Evolutionary conservation across 257 asterid species (phyloP).

Genomic region (Forsythia viridissima): DNA sequence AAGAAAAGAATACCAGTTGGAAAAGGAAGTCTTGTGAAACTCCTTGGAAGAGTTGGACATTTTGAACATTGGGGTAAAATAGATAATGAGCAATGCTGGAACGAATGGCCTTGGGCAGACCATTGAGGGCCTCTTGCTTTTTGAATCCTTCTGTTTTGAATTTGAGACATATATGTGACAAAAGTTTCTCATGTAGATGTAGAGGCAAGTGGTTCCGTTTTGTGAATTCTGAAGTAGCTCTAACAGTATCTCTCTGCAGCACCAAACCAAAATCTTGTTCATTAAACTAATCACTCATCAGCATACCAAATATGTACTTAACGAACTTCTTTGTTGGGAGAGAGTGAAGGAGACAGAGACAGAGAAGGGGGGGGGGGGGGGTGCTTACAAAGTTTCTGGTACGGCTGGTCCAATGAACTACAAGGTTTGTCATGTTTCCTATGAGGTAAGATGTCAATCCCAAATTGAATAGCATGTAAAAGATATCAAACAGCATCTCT

Average conservation of each 20-base stretch:
- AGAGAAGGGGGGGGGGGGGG: conserved; percentile 12
- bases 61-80: conserved; percentile 52
- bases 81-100: conserved; percentile 62
- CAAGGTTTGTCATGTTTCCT: conserved; percentile 70
- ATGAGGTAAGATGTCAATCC: conserved; percentile 64
- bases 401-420: conserved; percentile 54
- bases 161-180: conserved; percentile 71
- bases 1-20: conserved; percentile 54
- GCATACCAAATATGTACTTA: background rate
- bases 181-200: conserved; percentile 58
- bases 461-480: conserved; percentile 66
- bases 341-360: background rate
- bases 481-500: conserved; percentile 57
- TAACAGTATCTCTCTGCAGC: conserved; percentile 64
- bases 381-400: conserved; percentile 52
- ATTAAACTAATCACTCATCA: background rate
- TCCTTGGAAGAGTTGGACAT: conserved; percentile 52
- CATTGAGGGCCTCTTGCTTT: conserved; percentile 61
- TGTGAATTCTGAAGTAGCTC: conserved; percentile 64
- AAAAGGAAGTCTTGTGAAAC: conserved; percentile 60
- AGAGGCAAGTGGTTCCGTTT: conserved; percentile 68
- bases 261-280: conserved; percentile 1
- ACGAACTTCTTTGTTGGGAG: background rate
- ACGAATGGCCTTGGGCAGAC: conserved; percentile 72
- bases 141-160: conserved; percentile 69